Conservation (phyloP, 176 grass and related monocot genomes). For the Pharus latifolius region DNA sequence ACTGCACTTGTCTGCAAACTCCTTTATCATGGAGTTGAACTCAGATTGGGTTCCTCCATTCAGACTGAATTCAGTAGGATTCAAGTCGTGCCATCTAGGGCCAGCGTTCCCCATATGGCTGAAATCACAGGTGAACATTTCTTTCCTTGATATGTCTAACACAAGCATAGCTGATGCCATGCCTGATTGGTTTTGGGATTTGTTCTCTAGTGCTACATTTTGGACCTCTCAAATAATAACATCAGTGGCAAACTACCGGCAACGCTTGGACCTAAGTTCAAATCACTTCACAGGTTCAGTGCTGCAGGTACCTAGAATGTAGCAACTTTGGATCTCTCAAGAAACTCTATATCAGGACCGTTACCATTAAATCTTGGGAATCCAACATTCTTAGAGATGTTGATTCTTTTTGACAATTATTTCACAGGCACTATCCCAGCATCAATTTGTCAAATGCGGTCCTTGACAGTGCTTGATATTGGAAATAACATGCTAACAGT, state of each 20-base stretch:
- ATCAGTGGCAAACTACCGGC: conserved; percentile 21
- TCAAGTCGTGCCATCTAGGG: background rate
- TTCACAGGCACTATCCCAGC: conserved; percentile 9
- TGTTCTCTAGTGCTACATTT: background rate
- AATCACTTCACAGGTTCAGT: conserved; percentile 10
- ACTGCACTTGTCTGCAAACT: background rate
- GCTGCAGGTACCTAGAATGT: background rate
- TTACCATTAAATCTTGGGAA: background rate
- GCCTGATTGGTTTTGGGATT: conserved; percentile 12
- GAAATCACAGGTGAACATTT: background rate
- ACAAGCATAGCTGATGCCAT: background rate
- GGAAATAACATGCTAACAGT: conserved; percentile 6
- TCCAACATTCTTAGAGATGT: background rate
- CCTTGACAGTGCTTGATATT: background rate
- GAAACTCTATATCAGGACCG: conserved; percentile 3
- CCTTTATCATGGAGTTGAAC: background rate
- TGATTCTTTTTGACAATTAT: conserved; percentile 1
- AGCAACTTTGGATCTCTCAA: background rate
- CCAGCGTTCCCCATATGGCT: background rate
- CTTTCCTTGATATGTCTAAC: background rate
- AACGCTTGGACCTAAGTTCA: background rate
- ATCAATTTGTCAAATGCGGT: conserved; percentile 3
- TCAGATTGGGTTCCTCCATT: background rate
- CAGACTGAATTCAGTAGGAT: background rate
- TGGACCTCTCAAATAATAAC: conserved; percentile 17